A percentile compares a stretch with the other conserved stretches of the same genome.
These are phyloP conservation scores for Orbilia javanica DNA, from an alignment of 2,329 filamentous ascomycete genomes.

Conservation along the genomic window DNA sequence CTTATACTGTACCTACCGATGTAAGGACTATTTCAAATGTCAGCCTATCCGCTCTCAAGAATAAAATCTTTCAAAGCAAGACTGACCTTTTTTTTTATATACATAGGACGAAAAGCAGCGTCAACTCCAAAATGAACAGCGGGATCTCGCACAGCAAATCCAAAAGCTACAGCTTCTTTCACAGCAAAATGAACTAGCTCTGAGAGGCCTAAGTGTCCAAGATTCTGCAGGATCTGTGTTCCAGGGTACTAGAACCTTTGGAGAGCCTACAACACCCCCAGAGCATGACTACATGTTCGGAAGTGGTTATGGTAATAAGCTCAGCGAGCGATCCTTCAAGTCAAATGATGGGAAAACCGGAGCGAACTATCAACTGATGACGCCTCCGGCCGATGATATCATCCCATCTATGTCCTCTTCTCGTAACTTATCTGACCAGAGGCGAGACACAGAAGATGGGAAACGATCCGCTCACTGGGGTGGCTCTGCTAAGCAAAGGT, in stretches of 20 bases:
- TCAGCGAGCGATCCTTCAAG: slow-evolving; percentile 78
- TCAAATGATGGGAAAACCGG: slow-evolving; percentile 70
- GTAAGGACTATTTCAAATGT: slow-evolving; percentile 34
- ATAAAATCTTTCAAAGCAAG: not conserved
- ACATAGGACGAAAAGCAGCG: slow-evolving; percentile 54
- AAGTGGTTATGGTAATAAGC: slow-evolving; percentile 68
- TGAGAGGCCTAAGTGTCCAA: slow-evolving; percentile 42
- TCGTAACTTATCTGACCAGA: slow-evolving; percentile 63
- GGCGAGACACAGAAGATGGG: slow-evolving; percentile 39
- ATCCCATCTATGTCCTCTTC: slow-evolving; percentile 73
- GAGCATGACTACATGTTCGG: slow-evolving; percentile 68
- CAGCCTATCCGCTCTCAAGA: not conserved
- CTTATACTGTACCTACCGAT: slow-evolving; percentile 27
- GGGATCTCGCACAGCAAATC: slow-evolving; percentile 91
- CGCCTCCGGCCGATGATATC: slow-evolving; percentile 71
- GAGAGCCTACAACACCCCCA: slow-evolving; percentile 94
- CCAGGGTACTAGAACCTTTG: slow-evolving; percentile 71
- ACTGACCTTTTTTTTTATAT: slow-evolving; percentile 1
- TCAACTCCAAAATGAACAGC: slow-evolving; percentile 73
- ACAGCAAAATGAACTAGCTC: slow-evolving; percentile 81
- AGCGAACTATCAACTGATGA: slow-evolving; percentile 89
- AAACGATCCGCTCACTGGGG: slow-evolving; percentile 44
- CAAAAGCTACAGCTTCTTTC: slow-evolving; percentile 88
- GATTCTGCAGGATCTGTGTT: slow-evolving; percentile 28
- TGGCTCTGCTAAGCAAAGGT: slow-evolving; percentile 51